phyloP scores from a whole-genome alignment of 2,329 filamentous ascomycete species.

The Trichoderma sp. region DNA sequence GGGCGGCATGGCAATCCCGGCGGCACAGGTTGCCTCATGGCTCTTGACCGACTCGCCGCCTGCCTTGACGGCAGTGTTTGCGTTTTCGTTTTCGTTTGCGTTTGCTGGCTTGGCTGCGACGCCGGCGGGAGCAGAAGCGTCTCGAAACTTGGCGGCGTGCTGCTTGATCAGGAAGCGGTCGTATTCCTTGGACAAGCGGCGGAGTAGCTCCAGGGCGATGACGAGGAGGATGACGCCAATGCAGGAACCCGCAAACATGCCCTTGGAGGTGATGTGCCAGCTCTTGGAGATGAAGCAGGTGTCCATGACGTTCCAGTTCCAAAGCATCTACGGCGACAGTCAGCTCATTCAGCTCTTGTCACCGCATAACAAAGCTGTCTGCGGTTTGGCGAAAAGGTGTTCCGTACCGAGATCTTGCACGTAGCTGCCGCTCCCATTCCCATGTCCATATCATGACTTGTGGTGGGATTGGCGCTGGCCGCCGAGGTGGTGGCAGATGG shows the following conservation, averaged over 20 bases:
- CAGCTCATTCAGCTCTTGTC: not conserved
- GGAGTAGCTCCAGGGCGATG: conserved; percentile 67
- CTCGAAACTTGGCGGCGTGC: conserved; percentile 36
- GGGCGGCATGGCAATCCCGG: conserved; percentile 27
- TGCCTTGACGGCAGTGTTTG: not conserved
- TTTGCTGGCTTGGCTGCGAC: conserved; percentile 10
- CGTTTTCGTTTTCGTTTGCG: too few relatives aligned
- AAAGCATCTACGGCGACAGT: conserved; percentile 60
- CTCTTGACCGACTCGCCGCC: conserved; percentile 23
- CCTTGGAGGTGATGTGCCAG: conserved; percentile 67
- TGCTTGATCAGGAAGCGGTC: conserved; percentile 62
- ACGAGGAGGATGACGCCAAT: conserved; percentile 75
- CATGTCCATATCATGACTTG: conserved; percentile 21
- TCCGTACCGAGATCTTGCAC: conserved; percentile 41
- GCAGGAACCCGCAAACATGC: conserved; percentile 76
- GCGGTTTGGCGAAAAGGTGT: not conserved
- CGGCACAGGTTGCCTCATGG: conserved; percentile 23
- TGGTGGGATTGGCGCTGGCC: conserved; percentile 12
- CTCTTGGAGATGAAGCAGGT: conserved; percentile 64
- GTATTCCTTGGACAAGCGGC: conserved; percentile 68
- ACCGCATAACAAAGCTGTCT: not conserved
- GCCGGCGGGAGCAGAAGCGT: conserved; percentile 24
- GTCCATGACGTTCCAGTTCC: conserved; percentile 74
- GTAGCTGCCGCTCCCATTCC: conserved; percentile 31
- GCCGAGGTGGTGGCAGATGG: conserved; percentile 14